These are phyloP conservation scores for Fibroporia radiculosa DNA, from an alignment of 768 basidiomycete genomes.

Conservation along the genomic window DNA sequence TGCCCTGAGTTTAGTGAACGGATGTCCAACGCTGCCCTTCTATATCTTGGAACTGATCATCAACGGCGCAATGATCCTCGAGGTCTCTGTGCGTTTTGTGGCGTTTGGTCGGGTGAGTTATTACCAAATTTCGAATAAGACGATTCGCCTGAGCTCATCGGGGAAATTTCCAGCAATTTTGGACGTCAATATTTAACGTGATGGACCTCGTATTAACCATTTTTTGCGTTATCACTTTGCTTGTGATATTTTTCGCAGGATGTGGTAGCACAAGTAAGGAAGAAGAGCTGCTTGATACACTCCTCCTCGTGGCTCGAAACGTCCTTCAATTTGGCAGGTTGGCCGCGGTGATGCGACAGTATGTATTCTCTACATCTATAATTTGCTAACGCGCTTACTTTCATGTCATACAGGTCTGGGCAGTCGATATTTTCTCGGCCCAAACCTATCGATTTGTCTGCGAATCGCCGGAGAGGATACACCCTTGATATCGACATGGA, in stretches of 20 bases:
- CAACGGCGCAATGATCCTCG: conserved; percentile 87
- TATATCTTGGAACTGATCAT: conserved; percentile 86
- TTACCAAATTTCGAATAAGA: not conserved
- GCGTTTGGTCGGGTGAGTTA: conserved; percentile 83
- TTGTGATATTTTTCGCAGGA: conserved; percentile 83
- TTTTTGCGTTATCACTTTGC: conserved; percentile 84
- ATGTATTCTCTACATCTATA: conserved; percentile 25
- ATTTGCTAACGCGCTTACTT: not conserved
- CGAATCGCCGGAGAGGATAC: conserved; percentile 58
- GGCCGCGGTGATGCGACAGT: conserved; percentile 93
- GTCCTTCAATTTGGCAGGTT: conserved; percentile 88
- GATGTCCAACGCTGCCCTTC: conserved; percentile 83
- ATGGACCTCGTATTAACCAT: conserved; percentile 82
- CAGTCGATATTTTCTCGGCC: conserved; percentile 85
- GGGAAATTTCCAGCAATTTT: conserved; percentile 68
- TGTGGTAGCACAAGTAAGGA: conserved; percentile 80
- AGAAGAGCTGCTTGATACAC: conserved; percentile 90
- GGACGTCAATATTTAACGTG: conserved; percentile 89
- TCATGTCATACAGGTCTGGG: conserved; percentile 52
- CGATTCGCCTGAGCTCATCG: not conserved
- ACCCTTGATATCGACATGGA: conserved; percentile 68
- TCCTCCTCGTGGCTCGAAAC: conserved; percentile 88
- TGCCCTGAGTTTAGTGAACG: conserved; percentile 71
- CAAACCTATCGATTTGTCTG: conserved; percentile 77
- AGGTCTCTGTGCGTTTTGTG: conserved; percentile 86